A percentile compares a stretch with the other conserved stretches of the same genome.
phyloP scores from a whole-genome alignment of 805 yeast genomes.

The Candida koratica region DNA sequence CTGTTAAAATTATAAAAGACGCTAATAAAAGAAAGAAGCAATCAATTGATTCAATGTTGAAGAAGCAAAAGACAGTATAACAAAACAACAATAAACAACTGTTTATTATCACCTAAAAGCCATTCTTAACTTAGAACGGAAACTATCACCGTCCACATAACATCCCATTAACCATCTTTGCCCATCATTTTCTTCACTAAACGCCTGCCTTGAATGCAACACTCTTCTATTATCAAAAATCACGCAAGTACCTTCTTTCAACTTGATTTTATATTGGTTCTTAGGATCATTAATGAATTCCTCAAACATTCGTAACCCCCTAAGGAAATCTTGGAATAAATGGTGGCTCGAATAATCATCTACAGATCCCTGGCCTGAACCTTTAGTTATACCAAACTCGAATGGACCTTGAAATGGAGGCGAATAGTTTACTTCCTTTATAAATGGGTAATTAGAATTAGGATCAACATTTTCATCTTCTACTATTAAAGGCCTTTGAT shows the following conservation, averaged over 20 bases:
- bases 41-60: constrained; percentile 13
- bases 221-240: constrained; percentile 69
- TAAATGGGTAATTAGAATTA: constrained; percentile 20
- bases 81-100: no score
- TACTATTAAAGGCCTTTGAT: constrained; percentile 58
- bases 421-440: constrained; percentile 64
- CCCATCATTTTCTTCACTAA: constrained; percentile 42
- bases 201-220: constrained; percentile 56
- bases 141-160: constrained; percentile 68
- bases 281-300: constrained; percentile 46
- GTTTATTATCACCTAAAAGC: constrained; percentile 10
- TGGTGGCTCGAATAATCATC: constrained; percentile 38
- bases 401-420: constrained; percentile 85
- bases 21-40: constrained; percentile 8
- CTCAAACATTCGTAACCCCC: constrained; percentile 63
- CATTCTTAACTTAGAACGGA: constrained; percentile 53
- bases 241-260: constrained; percentile 59
- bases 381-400: constrained; percentile 49
- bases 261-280: constrained; percentile 52
- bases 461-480: constrained; percentile 37
- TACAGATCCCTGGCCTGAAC: constrained; percentile 16
- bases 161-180: constrained; percentile 74
- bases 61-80: constrained; percentile 7
- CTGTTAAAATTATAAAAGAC: constrained; percentile 1
- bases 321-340: constrained; percentile 49